Evolutionary conservation across 2,329 filamentous ascomycete species (phyloP), one percentile per base, ranked within the genome.

Genomic region (Penicillium oxalicum): DNA sequence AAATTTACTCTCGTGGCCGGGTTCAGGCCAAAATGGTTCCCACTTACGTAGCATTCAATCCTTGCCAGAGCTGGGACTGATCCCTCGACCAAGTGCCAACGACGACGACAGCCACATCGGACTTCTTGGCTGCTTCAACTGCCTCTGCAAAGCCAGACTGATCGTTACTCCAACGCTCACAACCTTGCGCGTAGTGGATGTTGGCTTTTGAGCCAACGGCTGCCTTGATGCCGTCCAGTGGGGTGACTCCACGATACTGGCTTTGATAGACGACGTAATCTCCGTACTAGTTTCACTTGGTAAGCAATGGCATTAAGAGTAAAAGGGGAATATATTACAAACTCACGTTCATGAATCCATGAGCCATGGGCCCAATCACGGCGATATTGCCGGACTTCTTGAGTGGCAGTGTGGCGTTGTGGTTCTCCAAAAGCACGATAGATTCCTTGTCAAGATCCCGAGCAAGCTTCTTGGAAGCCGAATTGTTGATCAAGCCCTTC

Each of bases 1-100:
- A 12, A 5, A 35, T 11, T 25, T 18, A 36, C 13, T 34, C 24
- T 24, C 36, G 39, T 24, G 12, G 34, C 38, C 25, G 38, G 29
- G 26, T 24, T 25, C n/a, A 34, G 29, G 29, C 29, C 29, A 24
- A 34, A 35, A 11, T 5, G 9, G 1, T 24, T 25, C 27, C 28
- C 34, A 55, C 57, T 57, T 52, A 68, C 47, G 85, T 89, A 27
- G 84, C 84, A 56, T 89, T 89, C 2, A 87, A 64, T 0, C 82
- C 82, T 48, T 71, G 66, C 86, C 84, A 88, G 3, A 89, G 78
- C 64, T 88, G 80, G 45, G 75, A 72, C 61, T 89, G 85, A 59
- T 90, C 86, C 42, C 85, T 78, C 26, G 80, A 82, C 86, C 85
- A 88, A 7, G 86, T 89, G 29, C 86, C 86, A 1, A 88, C 84